Conservation (phyloP, 192 early-diverging fungal genomes). For the Coemansia javaensis region DNA sequence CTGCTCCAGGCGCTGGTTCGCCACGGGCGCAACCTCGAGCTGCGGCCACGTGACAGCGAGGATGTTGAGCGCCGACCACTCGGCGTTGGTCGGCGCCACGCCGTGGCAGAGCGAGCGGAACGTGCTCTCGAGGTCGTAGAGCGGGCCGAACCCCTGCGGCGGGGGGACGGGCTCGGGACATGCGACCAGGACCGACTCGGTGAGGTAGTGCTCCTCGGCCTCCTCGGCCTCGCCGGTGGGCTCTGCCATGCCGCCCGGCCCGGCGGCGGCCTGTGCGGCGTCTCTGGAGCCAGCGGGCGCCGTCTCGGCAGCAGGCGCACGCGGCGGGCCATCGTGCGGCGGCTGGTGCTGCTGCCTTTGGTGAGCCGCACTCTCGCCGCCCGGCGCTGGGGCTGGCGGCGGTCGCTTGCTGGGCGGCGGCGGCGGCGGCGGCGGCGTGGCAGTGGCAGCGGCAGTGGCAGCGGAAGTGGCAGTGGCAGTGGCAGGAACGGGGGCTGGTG, state of each 20-base stretch:
- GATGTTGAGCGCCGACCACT: constrained; percentile 49
- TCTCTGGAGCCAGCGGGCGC: too few species aligned
- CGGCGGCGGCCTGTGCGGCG: neutral
- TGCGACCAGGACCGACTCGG: constrained; percentile 27
- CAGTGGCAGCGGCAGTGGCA: too few species aligned
- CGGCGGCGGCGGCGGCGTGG: neutral
- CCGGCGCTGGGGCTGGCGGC: too few species aligned
- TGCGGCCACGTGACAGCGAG: constrained; percentile 48
- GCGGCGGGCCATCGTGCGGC: too few species aligned
- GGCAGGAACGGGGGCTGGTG: constrained; percentile 7
- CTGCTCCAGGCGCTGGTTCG: constrained; percentile 34
- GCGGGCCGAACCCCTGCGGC: constrained; percentile 25
- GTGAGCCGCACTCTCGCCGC: too few species aligned
- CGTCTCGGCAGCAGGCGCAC: too few species aligned
- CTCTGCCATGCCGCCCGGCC: too few species aligned
- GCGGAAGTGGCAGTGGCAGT: too few species aligned
- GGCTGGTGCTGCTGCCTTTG: too few species aligned
- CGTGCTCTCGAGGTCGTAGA: constrained; percentile 28
- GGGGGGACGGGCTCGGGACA: constrained; percentile 22
- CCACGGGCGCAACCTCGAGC: constrained; percentile 20
- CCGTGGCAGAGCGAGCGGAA: constrained; percentile 45
- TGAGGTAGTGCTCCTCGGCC: constrained; percentile 25
- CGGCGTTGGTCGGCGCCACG: constrained; percentile 33
- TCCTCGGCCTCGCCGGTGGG: neutral
- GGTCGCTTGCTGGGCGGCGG: neutral